Conservation (phyloP, 2,329 filamentous ascomycete genomes). For the Fusarium incarnatum region DNA sequence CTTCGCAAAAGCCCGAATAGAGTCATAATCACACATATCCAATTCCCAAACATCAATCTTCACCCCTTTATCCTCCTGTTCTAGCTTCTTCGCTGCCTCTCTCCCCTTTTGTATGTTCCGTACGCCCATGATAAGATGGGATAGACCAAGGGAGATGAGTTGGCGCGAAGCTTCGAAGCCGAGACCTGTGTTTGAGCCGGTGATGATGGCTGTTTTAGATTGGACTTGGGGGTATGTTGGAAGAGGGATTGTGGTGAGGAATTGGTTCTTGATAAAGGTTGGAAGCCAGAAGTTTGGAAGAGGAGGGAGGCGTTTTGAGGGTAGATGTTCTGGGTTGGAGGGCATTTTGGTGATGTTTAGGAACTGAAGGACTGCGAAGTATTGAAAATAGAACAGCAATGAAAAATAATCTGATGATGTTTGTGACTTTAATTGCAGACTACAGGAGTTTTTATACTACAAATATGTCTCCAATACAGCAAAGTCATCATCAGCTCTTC, state of each 20-base stretch:
- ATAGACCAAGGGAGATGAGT: slow-evolving; percentile 34
- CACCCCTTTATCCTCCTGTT: neutral
- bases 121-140: slow-evolving; percentile 33
- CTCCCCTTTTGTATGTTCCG: slow-evolving; percentile 31
- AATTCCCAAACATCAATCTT: slow-evolving; percentile 43
- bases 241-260: slow-evolving; percentile 37
- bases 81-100: slow-evolving; percentile 24
- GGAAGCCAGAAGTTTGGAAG: slow-evolving; percentile 19
- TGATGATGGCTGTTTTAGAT: slow-evolving; percentile 40
- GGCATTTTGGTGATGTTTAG: slow-evolving; percentile 20
- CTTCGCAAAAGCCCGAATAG: slow-evolving; percentile 34
- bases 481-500: neutral
- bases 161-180: slow-evolving; percentile 44
- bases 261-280: slow-evolving; percentile 40
- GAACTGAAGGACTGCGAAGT: neutral
- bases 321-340: neutral
- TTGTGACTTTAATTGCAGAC: neutral
- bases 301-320: slow-evolving; percentile 22
- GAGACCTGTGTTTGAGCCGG: slow-evolving; percentile 45
- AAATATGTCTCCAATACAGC: too few relatives aligned
- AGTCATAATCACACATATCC: slow-evolving; percentile 46
- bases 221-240: slow-evolving; percentile 30
- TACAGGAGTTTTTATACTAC: slow-evolving; percentile 5
- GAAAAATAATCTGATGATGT: neutral
- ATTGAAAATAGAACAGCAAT: neutral